Conservation (phyloP, 306 rosid genomes). For the Elaeagnus macrophylla region DNA sequence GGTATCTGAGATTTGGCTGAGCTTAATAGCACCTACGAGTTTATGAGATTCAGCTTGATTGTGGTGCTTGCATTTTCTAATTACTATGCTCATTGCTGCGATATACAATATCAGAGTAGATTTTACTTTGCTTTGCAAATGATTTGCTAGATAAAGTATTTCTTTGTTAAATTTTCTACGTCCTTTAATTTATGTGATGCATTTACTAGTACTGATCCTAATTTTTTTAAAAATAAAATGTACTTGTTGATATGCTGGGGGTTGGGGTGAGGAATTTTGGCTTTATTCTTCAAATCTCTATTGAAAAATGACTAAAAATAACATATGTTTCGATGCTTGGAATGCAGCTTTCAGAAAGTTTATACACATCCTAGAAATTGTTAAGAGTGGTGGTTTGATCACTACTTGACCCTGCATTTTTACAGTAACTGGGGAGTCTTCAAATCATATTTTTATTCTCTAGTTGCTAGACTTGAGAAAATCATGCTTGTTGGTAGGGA, state of each 20-base stretch:
- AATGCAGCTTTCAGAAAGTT: not conserved
- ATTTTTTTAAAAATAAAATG: too few relatives aligned
- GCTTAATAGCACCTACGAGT: not conserved
- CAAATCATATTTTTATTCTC: not conserved
- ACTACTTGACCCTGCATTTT: not conserved
- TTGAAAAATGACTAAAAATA: not conserved
- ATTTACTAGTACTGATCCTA: too few relatives aligned
- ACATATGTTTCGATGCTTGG: not conserved
- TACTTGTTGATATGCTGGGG: too few relatives aligned
- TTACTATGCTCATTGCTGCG: not conserved
- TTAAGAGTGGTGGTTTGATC: not conserved
- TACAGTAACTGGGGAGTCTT: not conserved
- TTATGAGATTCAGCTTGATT: not conserved
- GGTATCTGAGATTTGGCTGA: conserved; percentile 27
- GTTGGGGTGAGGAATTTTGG: too few relatives aligned
- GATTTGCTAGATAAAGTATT: not conserved
- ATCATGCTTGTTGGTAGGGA: not conserved
- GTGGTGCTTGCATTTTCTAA: not conserved
- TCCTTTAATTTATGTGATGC: not conserved
- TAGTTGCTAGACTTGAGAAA: not conserved
- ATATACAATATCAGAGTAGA: not conserved
- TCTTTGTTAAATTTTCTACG: too few relatives aligned
- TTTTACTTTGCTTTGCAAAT: not conserved
- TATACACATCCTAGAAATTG: not conserved
- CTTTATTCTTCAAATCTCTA: not conserved